Base-by-base conservation (phyloP, 345 rosid species). In the Corchorus capsularis region DNA sequence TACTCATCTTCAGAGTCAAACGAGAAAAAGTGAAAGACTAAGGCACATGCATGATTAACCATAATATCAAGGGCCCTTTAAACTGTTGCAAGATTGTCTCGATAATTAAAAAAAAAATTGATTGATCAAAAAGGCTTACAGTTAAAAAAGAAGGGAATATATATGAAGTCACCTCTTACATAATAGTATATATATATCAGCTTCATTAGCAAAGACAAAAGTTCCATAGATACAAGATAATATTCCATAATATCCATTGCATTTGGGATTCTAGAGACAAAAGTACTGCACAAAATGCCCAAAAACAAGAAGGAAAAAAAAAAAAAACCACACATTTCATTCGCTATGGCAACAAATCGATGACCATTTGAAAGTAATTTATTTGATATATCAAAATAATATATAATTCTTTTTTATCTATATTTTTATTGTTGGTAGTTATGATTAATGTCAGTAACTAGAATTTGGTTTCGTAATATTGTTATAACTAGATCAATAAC, bases 51-150 rank as follows among this genome's bases (percentile, higher is more conserved):
- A 39, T 39, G 43, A 39, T 39, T 39, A 39, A 39, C 43, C 43
- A 39, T 39, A 39, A 0, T 27, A 27, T 27, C 27, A 27, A 39
- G 43, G 43, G 43, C 43, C 43, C 43, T 6, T 39, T 0, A 39
- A 39, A 39, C 43, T 3, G 43, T 39, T 39, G 4, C 43, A 39
- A 39, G 6, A 39, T 39, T 39, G 43, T 39, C 27, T 27, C 27
- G 43, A 4, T 39, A 1, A 8, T 1, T 5, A 12, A 2, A 4
- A 17, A 5, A 52, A 69, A 69, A 34, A n/a, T n/a, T 34, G 47
- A 69, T 69, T 69, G 61, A 53, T 35, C 47, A 52, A 69, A 69
- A 52, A 69, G 73, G 47, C 47, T 34, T 17, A 69, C 61, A 69
- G 73, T 52, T 27, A 20, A 52, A 32, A 67, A 34, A 9, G 45